Evolutionary conservation across 1,284 basidiomycete genomes (phyloP).

Genomic region (Trichosporon sp.): DNA sequence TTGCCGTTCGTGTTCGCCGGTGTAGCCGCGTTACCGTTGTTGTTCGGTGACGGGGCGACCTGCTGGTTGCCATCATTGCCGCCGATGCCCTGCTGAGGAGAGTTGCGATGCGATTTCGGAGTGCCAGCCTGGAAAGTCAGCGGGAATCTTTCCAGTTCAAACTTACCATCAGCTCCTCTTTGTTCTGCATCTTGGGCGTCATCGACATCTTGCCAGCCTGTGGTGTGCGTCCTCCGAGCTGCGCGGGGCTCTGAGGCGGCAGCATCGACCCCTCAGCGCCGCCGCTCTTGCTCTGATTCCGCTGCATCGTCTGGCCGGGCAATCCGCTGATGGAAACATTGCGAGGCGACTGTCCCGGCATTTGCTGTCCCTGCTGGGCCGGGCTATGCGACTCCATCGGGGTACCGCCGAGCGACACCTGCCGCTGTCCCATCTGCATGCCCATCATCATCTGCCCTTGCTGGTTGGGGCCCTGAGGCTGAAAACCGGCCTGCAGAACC

Average conservation of each 20-base stretch:
- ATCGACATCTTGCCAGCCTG: slow-evolving; percentile 16
- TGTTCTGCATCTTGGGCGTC: slow-evolving; percentile 21
- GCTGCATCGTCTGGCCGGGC: slow-evolving; percentile 27
- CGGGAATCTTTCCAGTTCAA: not conserved
- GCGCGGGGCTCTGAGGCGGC: slow-evolving; percentile 41
- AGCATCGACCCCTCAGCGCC: slow-evolving; percentile 35
- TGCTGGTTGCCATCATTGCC: not conserved
- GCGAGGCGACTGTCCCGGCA: slow-evolving; percentile 15
- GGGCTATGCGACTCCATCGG: slow-evolving; percentile 17
- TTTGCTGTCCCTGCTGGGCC: slow-evolving; percentile 6
- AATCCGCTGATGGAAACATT: slow-evolving; percentile 16
- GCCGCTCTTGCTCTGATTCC: slow-evolving; percentile 38
- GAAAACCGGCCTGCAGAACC: slow-evolving; percentile 19
- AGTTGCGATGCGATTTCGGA: slow-evolving; percentile 42
- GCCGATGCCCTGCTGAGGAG: slow-evolving; percentile 22
- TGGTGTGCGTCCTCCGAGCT: slow-evolving; percentile 32
- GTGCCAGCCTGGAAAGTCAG: slow-evolving; percentile 27
- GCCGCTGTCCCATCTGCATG: slow-evolving; percentile 8
- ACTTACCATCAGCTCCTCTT: slow-evolving; percentile 35
- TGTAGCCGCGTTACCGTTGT: slow-evolving; percentile 7
- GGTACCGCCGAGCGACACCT: slow-evolving; percentile 15
- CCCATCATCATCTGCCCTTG: slow-evolving; percentile 18
- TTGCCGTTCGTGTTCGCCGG: slow-evolving; percentile 2
- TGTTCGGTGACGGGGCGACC: not conserved
- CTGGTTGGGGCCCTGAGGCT: slow-evolving; percentile 10